phyloP scores from a whole-genome alignment of 176 grass and related monocot genomes.

The Thinopyrum elongatum region DNA sequence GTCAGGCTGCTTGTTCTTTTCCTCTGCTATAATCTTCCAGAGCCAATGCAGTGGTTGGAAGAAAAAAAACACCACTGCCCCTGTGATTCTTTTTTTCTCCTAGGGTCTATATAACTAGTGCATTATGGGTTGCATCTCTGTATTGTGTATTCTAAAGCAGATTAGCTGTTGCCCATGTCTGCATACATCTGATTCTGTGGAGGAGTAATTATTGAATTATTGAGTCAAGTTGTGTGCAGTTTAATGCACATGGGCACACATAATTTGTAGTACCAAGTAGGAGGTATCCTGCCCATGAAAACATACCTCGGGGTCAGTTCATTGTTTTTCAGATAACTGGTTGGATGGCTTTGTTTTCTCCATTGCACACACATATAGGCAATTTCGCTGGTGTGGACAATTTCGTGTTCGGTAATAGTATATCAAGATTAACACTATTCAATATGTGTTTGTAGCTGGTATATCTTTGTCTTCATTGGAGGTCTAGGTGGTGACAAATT shows the following conservation, averaged over 20 bases:
- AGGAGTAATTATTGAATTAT: neutral
- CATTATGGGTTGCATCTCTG: neutral
- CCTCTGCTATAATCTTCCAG: neutral
- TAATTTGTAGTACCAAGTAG: constrained; percentile 10
- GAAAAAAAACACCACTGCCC: neutral
- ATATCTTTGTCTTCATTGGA: constrained; percentile 19
- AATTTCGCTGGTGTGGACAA: neutral
- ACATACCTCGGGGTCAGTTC: neutral
- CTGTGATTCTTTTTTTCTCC: neutral
- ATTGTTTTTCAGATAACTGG: neutral
- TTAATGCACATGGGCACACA: neutral
- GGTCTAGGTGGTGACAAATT: neutral
- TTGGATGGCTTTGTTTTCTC: neutral
- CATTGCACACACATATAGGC: neutral
- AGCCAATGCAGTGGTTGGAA: neutral
- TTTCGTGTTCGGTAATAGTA: neutral
- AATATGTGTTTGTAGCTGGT: neutral
- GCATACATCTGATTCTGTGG: neutral
- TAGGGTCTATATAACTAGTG: neutral
- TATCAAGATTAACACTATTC: neutral
- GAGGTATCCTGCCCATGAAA: neutral
- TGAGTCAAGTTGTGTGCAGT: neutral
- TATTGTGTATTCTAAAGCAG: neutral
- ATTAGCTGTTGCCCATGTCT: constrained; percentile 20
- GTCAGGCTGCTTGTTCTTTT: neutral